Evolutionary conservation across 108 stramenopile species (phyloP), one percentile per base, ranked within the genome.

Genomic region (Pelagomonas calceolata): DNA sequence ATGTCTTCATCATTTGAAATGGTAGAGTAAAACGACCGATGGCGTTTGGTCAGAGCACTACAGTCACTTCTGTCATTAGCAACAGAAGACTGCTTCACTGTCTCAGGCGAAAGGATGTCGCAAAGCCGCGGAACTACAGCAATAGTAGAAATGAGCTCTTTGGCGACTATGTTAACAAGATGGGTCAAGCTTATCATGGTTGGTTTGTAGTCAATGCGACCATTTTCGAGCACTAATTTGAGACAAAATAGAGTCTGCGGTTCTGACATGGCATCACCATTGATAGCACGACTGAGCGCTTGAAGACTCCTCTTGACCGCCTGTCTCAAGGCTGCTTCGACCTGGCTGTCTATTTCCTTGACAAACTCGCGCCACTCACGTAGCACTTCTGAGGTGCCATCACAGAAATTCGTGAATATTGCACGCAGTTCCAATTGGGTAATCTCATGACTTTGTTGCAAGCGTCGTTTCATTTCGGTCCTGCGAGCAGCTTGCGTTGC

Each of bases 261-360:
- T 31, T 86, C 85, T 0, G 80, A 71, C 83, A 85, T 84, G 43
- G 84, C 69, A 46, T 86, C 85, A 10, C 85, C 85, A 64, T 84
- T 82, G 71, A 88, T 88, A 32, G 84, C 85, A 16, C 75, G 68
- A 0, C 73, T 76, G 4, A 88, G 82, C 83, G 79, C 80, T 69
- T 85, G 85, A 63, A 88, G 45, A 26, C 75, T 74, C 4, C 75
- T 73, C 70, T 88, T 88, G 16, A 86, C 85, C 0, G 82, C 66
- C n/a, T 73, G 76, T 29, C 84, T 76, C 60, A 88, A 80, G 4
- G 85, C 77, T 0, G 45, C 31, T 65, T 82, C 73, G 18, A 87
- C 75, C 64, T 39, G 32, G 34, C 34, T 34, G 76, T 88, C 87
- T 17, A 77, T 73, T 17, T 71, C 46, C 0, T 35, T 30, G 34